These are phyloP conservation scores for Gonapodya prolifera DNA, from an alignment of 192 early-diverging fungal genomes.

Conservation along the genomic window DNA sequence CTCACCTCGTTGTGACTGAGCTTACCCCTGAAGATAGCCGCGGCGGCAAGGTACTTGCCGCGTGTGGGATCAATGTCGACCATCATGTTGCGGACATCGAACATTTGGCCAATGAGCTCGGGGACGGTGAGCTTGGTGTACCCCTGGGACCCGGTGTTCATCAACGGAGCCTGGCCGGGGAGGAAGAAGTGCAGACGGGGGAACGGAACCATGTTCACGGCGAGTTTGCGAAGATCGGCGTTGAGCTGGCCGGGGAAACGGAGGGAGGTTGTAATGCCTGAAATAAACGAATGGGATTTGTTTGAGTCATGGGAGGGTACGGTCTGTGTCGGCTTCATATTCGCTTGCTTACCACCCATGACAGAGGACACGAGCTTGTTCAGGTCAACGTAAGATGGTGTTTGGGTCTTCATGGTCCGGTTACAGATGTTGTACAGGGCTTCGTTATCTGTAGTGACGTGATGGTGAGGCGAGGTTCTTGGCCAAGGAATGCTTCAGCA, in stretches of 20 bases:
- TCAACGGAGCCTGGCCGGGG: neutral
- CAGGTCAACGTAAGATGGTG: slow-evolving; percentile 1
- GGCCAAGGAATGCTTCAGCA: too few relatives aligned
- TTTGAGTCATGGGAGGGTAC: too few relatives aligned
- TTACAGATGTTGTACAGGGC: slow-evolving; percentile 5
- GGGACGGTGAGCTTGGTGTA: neutral
- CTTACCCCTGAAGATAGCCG: slow-evolving; percentile 2
- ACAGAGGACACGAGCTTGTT: slow-evolving; percentile 5
- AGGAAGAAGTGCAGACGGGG: slow-evolving; percentile 6
- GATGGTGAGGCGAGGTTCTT: neutral
- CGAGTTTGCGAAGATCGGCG: slow-evolving; percentile 7
- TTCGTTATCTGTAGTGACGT: neutral
- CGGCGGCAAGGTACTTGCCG: neutral
- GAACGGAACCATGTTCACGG: slow-evolving; percentile 8
- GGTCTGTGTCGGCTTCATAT: too few relatives aligned
- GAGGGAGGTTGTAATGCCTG: slow-evolving; percentile 2
- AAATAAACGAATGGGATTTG: neutral
- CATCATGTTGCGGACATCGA: slow-evolving; percentile 7
- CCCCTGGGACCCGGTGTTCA: neutral
- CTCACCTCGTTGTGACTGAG: neutral
- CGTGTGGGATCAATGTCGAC: neutral
- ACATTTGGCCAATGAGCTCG: neutral
- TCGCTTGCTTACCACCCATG: neutral
- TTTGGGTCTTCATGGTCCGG: neutral
- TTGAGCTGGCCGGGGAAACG: slow-evolving; percentile 8